Conservation (phyloP, 768 basidiomycete genomes). For the Plicaturopsis crispa region DNA sequence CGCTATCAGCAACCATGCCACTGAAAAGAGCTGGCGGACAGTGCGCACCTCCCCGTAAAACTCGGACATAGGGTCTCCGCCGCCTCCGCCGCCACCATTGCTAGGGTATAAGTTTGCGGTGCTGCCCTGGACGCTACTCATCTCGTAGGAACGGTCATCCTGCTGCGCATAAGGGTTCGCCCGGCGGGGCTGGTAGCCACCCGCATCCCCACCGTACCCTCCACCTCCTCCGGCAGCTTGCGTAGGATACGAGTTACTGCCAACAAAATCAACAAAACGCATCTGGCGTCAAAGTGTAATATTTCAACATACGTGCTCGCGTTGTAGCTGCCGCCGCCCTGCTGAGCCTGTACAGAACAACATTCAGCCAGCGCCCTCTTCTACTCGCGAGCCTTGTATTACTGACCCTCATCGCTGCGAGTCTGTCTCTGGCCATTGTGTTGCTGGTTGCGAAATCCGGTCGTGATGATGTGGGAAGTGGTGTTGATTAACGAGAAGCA, state of each 20-base stretch:
- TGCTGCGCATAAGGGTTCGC: slow-evolving; percentile 64
- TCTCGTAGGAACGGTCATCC: slow-evolving; percentile 53
- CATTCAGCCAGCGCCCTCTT: slow-evolving; percentile 5
- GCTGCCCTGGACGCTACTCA: slow-evolving; percentile 61
- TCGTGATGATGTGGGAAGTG: too few species aligned
- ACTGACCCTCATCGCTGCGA: slow-evolving; percentile 78
- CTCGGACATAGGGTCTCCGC: slow-evolving; percentile 50
- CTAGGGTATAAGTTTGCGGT: slow-evolving; percentile 38
- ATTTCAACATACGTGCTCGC: slow-evolving; percentile 35
- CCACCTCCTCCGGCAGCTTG: slow-evolving; percentile 40
- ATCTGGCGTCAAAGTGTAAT: slow-evolving; percentile 3
- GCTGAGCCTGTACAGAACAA: slow-evolving; percentile 51
- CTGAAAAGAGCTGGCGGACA: not conserved
- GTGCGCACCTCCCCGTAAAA: slow-evolving; percentile 68
- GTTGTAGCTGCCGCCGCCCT: slow-evolving; percentile 40
- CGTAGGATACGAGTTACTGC: slow-evolving; percentile 60
- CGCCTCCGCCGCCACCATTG: slow-evolving; percentile 20
- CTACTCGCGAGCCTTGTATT: slow-evolving; percentile 5
- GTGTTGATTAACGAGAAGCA: too few species aligned
- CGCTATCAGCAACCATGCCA: not conserved
- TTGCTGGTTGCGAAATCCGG: too few species aligned
- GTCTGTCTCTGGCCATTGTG: slow-evolving; percentile 82
- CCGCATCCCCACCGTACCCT: slow-evolving; percentile 13
- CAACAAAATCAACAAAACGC: slow-evolving; percentile 10
- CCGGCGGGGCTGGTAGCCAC: slow-evolving; percentile 37